Evolutionary conservation across 2,329 filamentous ascomycete species (phyloP), one percentile per base, ranked within the genome.

Genomic region (Mycogone perniciosa): DNA sequence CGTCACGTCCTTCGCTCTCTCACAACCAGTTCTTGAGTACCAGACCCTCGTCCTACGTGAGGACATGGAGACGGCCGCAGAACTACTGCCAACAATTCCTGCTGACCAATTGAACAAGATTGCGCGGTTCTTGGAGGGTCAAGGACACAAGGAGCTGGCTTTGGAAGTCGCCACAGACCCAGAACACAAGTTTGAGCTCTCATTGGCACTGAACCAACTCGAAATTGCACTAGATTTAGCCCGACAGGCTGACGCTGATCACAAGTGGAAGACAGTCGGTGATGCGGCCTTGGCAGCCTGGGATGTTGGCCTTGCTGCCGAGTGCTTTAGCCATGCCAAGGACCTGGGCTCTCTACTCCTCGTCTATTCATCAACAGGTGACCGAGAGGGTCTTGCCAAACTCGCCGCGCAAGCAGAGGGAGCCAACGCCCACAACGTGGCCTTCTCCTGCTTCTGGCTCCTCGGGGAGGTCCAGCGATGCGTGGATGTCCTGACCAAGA

Each of bases 261-360:
- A 97, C 72, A 96, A 96, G 72, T 99, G 93, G 93, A 97, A 97
- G 79, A 91, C 84, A 4, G 89, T 99, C 4, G 93, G 93, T 54
- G 93, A 99, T 61, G 88, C 91, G 1, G 93, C 93, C 1, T 79
- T 99, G 38, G 73, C 83, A 7, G 85, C 76, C 1, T 99, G 92
- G 93, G 85, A 99, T 62, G 79, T 99, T 33, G 76, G 80, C 5
- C 81, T 97, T 2, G 93, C 93, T 0, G 86, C 93, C 44, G 89
- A 97, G 69, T 97, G 92, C 72, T 99, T 97, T 68, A 83, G 82
- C 13, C 84, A 93, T 52, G 90, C 91, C 42, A 93, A 89, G 64
- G 93, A 99, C 64, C 75, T 96, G 2, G 91, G 92, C 38, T 95
- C 89, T 1, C 73, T 97, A 6, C 79, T 99, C 1, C 81, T 99